Conservation (phyloP, 1,284 basidiomycete genomes). For the Malassezia restricta region DNA sequence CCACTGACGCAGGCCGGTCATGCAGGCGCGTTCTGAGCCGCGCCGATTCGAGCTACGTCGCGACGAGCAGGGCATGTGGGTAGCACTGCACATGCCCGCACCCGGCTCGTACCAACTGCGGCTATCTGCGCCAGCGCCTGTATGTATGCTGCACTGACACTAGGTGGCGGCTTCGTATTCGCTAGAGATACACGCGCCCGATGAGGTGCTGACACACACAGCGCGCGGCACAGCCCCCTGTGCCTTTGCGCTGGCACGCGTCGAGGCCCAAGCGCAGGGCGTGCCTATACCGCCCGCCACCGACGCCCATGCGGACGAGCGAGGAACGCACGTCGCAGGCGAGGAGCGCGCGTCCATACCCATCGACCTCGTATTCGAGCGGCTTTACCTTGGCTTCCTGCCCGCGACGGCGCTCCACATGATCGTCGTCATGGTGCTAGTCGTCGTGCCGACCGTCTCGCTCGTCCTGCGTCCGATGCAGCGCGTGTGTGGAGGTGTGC, state of each 20-base stretch:
- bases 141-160: not conserved
- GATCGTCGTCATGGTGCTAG: not conserved
- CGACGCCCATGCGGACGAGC: too few relatives aligned
- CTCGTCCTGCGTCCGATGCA: not conserved
- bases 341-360: not conserved
- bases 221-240: not conserved
- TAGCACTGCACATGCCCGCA: not conserved
- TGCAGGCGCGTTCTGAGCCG: slow-evolving; percentile 1
- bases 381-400: slow-evolving; percentile 9
- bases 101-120: slow-evolving; percentile 8
- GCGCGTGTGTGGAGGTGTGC: not conserved
- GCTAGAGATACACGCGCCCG: slow-evolving; percentile 2
- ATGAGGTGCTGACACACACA: not conserved
- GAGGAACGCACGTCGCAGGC: too few relatives aligned
- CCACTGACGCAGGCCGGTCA: not conserved
- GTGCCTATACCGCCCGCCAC: not conserved
- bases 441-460: not conserved
- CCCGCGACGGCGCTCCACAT: slow-evolving; percentile 4
- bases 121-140: slow-evolving; percentile 10
- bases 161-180: not conserved
- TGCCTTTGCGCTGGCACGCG: not conserved
- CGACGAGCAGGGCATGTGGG: not conserved
- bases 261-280: too few relatives aligned
- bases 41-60: not conserved
- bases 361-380: slow-evolving; percentile 10